Evolutionary conservation across 2,329 filamentous ascomycete species (phyloP), one percentile per base, ranked within the genome.

Genomic region (Akanthomyces muscarius): DNA sequence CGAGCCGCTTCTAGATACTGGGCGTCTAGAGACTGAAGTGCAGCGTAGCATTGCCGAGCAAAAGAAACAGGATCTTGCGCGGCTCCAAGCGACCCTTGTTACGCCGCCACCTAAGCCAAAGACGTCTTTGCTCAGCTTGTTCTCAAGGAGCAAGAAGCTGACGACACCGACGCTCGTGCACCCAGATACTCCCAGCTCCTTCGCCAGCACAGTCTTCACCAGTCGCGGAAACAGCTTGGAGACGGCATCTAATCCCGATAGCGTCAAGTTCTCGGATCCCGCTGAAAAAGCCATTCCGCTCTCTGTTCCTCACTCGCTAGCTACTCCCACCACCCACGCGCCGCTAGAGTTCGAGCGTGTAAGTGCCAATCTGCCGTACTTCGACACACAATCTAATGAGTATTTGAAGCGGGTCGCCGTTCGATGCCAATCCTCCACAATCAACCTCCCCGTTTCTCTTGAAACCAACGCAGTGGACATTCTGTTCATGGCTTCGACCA

Each of bases 381-480:
- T 5, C 68, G 28, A 25, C 36, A 13, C 21, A 3, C 28, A 3
- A 23, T 23, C 61, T 63, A n/a, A 57, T 36, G 7, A 25, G 30
- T 41, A 13, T 59, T 42, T 66, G 56, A 65, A 89, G 83, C 84
- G 84, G 68, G 90, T 96, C 21, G 80, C 85, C 41, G 86, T 97
- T 44, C 85, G 88, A 66, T 96, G 86, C 76, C 83, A 86, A 67
- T 86, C 89, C 63, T 85, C 85, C 14, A 86, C 83, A 1, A 85
- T 92, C 57, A 83, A 83, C 54, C 80, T 97, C n/a, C 84, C 89
- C 2, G 82, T 97, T 45, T 89, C 83, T 2, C 83, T 86, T 3
- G 86, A 89, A 2, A 97, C 93, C 0, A 92, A 88, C 1, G 82
- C 88, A 0, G 78, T 84, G 14, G 91, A 97, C 65, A 78, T 97